Evolutionary conservation across 768 basidiomycete species (phyloP).

Genomic region (Crucibulum laeve): DNA sequence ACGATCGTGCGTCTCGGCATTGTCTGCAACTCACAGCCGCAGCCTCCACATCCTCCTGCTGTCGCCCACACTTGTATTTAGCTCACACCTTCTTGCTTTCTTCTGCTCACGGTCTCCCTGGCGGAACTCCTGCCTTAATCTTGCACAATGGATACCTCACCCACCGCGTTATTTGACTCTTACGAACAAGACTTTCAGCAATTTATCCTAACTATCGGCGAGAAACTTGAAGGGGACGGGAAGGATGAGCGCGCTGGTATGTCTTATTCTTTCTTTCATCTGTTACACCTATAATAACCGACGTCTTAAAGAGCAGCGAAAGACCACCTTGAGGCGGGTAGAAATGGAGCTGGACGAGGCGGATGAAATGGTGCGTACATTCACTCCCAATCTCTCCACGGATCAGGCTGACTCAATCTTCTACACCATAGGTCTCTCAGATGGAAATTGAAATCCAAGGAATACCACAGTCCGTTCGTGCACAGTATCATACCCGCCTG

Average conservation of each 20-base stretch:
- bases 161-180: conserved; percentile 81
- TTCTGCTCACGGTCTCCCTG: conserved; percentile 10
- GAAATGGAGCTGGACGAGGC: conserved; percentile 98
- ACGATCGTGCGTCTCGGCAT: no score
- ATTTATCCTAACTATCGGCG: conserved; percentile 68
- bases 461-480: conserved; percentile 80
- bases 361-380: conserved; percentile 80
- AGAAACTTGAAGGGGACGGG: conserved; percentile 71
- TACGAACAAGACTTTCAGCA: conserved; percentile 93
- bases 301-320: conserved; percentile 63
- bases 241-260: conserved; percentile 67
- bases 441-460: conserved; percentile 99
- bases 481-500: conserved; percentile 74
- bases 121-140: conserved; percentile 16
- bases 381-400: background rate
- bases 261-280: conserved; percentile 14
- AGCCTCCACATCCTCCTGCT: background rate
- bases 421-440: conserved; percentile 74
- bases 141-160: conserved; percentile 70
- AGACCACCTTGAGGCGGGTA: conserved; percentile 73
- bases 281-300: conserved; percentile 2
- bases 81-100: background rate
- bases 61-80: background rate
- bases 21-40: background rate
- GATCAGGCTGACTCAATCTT: conserved; percentile 4